phyloP scores from a whole-genome alignment of 495 filamentous ascomycete genomes.

The Penicillium psychrofluorescens region DNA sequence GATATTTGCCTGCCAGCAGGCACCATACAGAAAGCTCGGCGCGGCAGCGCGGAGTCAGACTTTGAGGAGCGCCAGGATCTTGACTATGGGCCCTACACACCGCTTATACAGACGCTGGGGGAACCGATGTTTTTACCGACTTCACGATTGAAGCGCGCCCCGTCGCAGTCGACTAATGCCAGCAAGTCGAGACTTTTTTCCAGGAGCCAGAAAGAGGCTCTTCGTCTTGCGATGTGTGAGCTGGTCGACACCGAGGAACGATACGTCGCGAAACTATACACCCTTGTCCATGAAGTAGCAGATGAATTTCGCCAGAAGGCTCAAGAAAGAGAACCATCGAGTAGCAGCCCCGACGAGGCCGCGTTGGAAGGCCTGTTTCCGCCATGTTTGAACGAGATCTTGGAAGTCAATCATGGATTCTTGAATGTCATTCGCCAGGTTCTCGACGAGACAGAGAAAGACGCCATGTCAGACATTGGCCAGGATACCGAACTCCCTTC shows the following conservation, averaged over 20 bases:
- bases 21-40: constrained; percentile 46
- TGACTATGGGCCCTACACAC: constrained; percentile 67
- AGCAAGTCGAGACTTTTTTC: constrained; percentile 66
- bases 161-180: constrained; percentile 74
- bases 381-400: constrained; percentile 63
- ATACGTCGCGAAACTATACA: constrained; percentile 79
- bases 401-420: constrained; percentile 73
- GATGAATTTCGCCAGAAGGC: constrained; percentile 66
- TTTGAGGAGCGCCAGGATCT: constrained; percentile 50
- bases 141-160: constrained; percentile 74
- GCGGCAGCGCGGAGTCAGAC: constrained; percentile 33
- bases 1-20: constrained; percentile 79
- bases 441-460: constrained; percentile 76
- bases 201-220: constrained; percentile 70
- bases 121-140: constrained; percentile 82
- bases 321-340: constrained; percentile 46
- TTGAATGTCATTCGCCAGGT: constrained; percentile 64
- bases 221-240: constrained; percentile 87
- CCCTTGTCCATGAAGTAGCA: constrained; percentile 68
- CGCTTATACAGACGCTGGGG: constrained; percentile 70
- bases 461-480: constrained; percentile 61
- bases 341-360: constrained; percentile 64
- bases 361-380: constrained; percentile 76
- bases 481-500: constrained; percentile 44
- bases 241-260: constrained; percentile 88